Evolutionary conservation across 441 rosid genomes (phyloP), one percentile per base, ranked within the genome.

Genomic region (Croton setiger): DNA sequence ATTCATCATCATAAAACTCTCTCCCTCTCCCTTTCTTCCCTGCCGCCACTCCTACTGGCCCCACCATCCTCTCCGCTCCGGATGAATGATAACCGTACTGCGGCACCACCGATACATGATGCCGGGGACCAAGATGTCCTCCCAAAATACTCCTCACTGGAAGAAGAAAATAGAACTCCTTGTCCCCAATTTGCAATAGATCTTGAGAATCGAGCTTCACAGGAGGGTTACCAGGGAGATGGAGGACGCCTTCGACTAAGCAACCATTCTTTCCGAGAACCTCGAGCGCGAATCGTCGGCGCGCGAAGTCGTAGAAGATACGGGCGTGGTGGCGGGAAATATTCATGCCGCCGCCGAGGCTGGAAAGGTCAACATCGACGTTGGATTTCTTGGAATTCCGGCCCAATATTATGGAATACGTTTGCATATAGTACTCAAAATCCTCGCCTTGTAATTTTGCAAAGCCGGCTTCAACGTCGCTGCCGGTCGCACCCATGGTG

Each of bases 361-460:
- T 86, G 13, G 96, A 80, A 27, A 93, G 87, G 74, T 93, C 98
- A 61, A 93, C 98, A 70, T 93, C 97, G 66, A 93, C 96, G 56
- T 85, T 88, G 20, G 98, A 91, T 75, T 91, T 93, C 82, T 93
- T 93, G 45, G 98, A 93, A 76, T 89, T 93, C 52, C 98, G 96
- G 69, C 98, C 97, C 4, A 93, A 86, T 55, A 93, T 81, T 55
- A 93, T 91, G 60, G 98, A 93, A 81, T 93, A 93, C 7, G 98
- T 91, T 72, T 93, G 98, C 98, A 93, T 93, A 64, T 89, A 93
- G 73, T 93, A 93, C 78, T 93, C 98, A 81, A 91, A 93, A 78
- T 93, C 98, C 76, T 93, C 98, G 1, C 97, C 98, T 71, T 93
- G 98, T 0, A 93, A 87, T 88, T 93, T 93, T 21, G 98, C 97